These are phyloP conservation scores for Adansonia madagascariensis DNA, from an alignment of 441 rosid species.

Conservation along the genomic window DNA sequence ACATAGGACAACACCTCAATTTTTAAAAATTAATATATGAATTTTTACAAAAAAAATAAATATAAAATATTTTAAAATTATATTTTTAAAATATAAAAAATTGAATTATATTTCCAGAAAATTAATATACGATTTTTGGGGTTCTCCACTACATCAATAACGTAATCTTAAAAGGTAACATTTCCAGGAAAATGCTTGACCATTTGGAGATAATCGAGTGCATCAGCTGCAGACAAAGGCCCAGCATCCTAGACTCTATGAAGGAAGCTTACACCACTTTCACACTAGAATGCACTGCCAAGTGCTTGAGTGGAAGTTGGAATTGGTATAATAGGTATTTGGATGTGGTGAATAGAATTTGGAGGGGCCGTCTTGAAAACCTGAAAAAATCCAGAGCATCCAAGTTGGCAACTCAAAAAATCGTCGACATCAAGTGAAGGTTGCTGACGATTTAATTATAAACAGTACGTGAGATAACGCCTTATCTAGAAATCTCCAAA, in stretches of 20 bases:
- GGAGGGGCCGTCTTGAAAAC: background rate
- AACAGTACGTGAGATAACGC: background rate
- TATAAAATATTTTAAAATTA: too few relatives aligned
- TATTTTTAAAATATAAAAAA: too few relatives aligned
- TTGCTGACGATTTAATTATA: background rate
- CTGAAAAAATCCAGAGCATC: background rate
- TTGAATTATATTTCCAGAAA: too few relatives aligned
- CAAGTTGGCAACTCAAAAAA: background rate
- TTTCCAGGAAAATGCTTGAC: background rate
- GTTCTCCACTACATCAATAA: background rate
- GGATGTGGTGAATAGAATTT: background rate
- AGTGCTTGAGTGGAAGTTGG: background rate
- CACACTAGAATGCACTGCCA: background rate
- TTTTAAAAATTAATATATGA: too few relatives aligned
- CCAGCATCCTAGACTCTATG: background rate
- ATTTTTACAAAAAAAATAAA: too few relatives aligned
- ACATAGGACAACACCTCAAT: too few relatives aligned
- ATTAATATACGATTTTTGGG: too few relatives aligned
- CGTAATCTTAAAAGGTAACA: background rate
- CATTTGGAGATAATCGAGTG: conserved; percentile 1
- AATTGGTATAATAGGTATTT: background rate
- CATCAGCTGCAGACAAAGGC: background rate
- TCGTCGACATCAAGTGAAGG: background rate
- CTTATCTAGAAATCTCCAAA: too few relatives aligned
- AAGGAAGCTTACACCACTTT: background rate